These are phyloP conservation scores for Rosa multiflora DNA, from an alignment of 306 rosid genomes.

Conservation along the genomic window DNA sequence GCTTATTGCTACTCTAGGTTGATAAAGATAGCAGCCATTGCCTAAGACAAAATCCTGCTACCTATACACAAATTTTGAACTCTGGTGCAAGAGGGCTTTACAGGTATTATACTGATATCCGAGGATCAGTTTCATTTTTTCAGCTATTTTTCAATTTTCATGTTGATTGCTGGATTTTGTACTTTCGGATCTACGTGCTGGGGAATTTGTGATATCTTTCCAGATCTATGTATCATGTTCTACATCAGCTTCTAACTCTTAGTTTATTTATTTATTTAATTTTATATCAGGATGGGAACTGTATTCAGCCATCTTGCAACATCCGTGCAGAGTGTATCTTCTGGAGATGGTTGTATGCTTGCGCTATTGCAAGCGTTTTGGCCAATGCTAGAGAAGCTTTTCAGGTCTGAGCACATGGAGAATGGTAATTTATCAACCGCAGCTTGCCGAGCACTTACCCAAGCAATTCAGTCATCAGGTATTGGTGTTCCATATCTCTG, in stretches of 20 bases:
- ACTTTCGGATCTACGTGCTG: background rate
- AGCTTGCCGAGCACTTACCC: slow-evolving; percentile 93
- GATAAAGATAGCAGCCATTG: slow-evolving; percentile 60
- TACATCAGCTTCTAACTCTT: slow-evolving; percentile 8
- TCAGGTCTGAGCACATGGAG: slow-evolving; percentile 89
- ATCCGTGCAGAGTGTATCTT: slow-evolving; percentile 50
- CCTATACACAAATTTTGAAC: slow-evolving; percentile 60
- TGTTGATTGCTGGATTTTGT: background rate
- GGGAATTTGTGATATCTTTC: background rate
- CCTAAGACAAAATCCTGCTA: slow-evolving; percentile 73
- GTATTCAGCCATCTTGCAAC: slow-evolving; percentile 77
- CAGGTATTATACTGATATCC: slow-evolving; percentile 46
- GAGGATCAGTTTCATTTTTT: background rate
- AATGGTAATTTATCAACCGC: slow-evolving; percentile 75
- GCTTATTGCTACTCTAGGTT: slow-evolving; percentile 54
- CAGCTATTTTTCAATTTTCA: slow-evolving; percentile 3
- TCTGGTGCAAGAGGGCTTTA: slow-evolving; percentile 84
- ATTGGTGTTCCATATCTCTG: slow-evolving; percentile 6
- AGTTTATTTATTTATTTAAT: background rate
- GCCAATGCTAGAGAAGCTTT: slow-evolving; percentile 87
- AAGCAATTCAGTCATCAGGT: slow-evolving; percentile 94
- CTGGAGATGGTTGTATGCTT: slow-evolving; percentile 71
- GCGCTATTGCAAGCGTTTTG: slow-evolving; percentile 72
- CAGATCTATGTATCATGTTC: slow-evolving; percentile 7
- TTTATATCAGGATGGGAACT: slow-evolving; percentile 80